phyloP scores from a whole-genome alignment of 2,329 filamentous ascomycete genomes.

The Tricladium varicosporioides region DNA sequence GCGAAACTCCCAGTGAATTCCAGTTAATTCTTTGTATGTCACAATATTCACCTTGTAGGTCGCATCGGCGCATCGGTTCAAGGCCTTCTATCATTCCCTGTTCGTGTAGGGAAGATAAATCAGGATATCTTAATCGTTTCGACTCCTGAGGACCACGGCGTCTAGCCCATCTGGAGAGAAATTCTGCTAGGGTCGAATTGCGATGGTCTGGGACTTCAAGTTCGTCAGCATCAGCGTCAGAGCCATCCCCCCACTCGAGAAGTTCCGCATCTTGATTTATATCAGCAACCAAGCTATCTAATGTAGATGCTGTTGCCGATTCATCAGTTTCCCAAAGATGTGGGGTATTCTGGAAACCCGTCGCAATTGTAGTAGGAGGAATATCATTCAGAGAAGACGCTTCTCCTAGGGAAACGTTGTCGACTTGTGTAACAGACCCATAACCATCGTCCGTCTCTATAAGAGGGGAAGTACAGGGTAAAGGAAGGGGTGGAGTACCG shows the following conservation, averaged over 20 bases:
- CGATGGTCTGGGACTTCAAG: slow-evolving; percentile 35
- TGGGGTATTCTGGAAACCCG: too few species aligned
- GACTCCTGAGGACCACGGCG: slow-evolving; percentile 4
- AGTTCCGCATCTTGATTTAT: too few species aligned
- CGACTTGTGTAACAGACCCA: slow-evolving; percentile 2
- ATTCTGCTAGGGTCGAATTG: slow-evolving; percentile 50
- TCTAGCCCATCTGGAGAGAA: slow-evolving; percentile 47
- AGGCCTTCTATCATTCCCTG: slow-evolving; percentile 20
- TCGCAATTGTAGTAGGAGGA: too few species aligned
- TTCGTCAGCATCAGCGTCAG: slow-evolving; percentile 27
- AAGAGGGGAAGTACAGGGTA: slow-evolving; percentile 11
- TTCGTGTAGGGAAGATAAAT: slow-evolving; percentile 15
- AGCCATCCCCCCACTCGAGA: too few species aligned
- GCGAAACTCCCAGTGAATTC: slow-evolving; percentile 49
- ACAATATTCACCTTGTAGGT: slow-evolving; percentile 53
- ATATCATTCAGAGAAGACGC: background rate
- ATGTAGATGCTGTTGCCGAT: too few species aligned
- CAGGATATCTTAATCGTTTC: slow-evolving; percentile 20
- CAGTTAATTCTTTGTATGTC: slow-evolving; percentile 62
- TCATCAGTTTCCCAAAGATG: too few species aligned
- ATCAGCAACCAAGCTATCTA: background rate
- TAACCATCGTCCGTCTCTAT: background rate
- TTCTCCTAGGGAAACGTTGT: too few species aligned
- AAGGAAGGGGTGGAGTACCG: slow-evolving; percentile 31
- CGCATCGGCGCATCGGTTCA: slow-evolving; percentile 37